Conservation (phyloP, 2,329 filamentous ascomycete species). For the Paracoccidioides lutzii region DNA sequence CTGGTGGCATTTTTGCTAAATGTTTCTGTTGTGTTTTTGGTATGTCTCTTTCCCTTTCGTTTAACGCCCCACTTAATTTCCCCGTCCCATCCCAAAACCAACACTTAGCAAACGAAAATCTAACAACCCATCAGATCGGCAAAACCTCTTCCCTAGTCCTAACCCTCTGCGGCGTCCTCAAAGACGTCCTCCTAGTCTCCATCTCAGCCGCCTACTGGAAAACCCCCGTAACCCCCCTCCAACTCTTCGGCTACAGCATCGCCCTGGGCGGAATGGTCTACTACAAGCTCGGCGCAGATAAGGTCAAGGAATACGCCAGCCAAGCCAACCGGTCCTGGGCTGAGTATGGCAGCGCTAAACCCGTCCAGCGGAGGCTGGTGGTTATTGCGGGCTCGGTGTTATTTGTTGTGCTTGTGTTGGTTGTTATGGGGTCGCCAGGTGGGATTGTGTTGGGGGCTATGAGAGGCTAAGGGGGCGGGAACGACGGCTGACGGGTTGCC, state of each 20-base stretch:
- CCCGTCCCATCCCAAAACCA: not conserved
- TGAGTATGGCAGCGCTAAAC: constrained; percentile 67
- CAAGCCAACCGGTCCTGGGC: constrained; percentile 68
- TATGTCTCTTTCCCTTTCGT: constrained; percentile 36
- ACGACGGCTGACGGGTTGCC: not conserved
- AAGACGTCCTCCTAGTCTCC: constrained; percentile 71
- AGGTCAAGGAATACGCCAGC: constrained; percentile 64
- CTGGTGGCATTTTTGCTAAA: constrained; percentile 67
- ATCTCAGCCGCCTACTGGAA: constrained; percentile 67
- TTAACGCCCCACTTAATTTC: not conserved
- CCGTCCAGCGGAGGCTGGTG: constrained; percentile 63
- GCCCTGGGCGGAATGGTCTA: constrained; percentile 53
- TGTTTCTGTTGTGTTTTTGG: constrained; percentile 72
- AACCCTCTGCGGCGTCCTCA: constrained; percentile 74
- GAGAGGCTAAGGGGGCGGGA: constrained; percentile 2
- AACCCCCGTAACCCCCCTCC: constrained; percentile 55
- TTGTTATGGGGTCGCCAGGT: constrained; percentile 7
- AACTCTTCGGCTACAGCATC: constrained; percentile 65
- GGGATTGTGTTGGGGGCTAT: constrained; percentile 8
- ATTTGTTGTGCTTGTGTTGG: constrained; percentile 7
- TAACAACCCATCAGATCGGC: constrained; percentile 49
- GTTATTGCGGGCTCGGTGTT: constrained; percentile 37
- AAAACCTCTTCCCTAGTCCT: constrained; percentile 78
- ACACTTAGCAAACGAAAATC: not conserved
- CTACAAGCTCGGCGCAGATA: constrained; percentile 62